These are phyloP conservation scores for Suillus bovinus DNA, from an alignment of 768 basidiomycete species.

Conservation along the genomic window DNA sequence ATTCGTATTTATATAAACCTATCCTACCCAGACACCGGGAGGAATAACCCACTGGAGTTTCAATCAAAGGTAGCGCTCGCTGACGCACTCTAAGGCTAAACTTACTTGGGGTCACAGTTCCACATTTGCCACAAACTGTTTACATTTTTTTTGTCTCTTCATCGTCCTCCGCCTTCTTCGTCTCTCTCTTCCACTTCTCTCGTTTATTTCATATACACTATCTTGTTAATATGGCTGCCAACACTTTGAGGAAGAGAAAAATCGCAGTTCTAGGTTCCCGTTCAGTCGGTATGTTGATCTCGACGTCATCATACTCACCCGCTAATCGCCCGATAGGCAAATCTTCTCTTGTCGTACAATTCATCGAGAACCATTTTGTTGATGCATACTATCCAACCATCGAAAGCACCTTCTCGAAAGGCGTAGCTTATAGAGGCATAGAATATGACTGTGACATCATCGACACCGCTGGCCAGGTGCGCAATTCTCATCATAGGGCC, in stretches of 20 bases:
- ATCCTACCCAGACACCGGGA: background rate
- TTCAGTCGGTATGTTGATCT: slow-evolving; percentile 70
- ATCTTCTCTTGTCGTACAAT: slow-evolving; percentile 90
- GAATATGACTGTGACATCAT: slow-evolving; percentile 98
- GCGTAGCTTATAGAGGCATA: slow-evolving; percentile 80
- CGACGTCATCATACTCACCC: slow-evolving; percentile 19
- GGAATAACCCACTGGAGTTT: background rate
- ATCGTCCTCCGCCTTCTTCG: slow-evolving; percentile 14
- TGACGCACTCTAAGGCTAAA: slow-evolving; percentile 28
- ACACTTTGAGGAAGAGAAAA: slow-evolving; percentile 74
- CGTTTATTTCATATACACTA: slow-evolving; percentile 9
- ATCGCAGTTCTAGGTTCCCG: slow-evolving; percentile 87
- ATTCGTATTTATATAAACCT: slow-evolving; percentile 10
- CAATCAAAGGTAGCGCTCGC: slow-evolving; percentile 12
- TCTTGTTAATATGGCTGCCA: slow-evolving; percentile 29
- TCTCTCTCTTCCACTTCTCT: slow-evolving; percentile 17
- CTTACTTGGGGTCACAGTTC: slow-evolving; percentile 19
- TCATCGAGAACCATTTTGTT: slow-evolving; percentile 89
- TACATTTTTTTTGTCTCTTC: slow-evolving; percentile 21
- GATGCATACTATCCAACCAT: slow-evolving; percentile 96
- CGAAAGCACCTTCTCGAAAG: slow-evolving; percentile 85
- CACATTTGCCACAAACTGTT: slow-evolving; percentile 20
- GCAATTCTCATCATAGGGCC: slow-evolving; percentile 17
- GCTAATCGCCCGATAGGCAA: slow-evolving; percentile 61
- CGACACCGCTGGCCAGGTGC: slow-evolving; percentile 95